Evolutionary conservation across 768 basidiomycete species (phyloP).

Genomic region (Tylopilus balloui): DNA sequence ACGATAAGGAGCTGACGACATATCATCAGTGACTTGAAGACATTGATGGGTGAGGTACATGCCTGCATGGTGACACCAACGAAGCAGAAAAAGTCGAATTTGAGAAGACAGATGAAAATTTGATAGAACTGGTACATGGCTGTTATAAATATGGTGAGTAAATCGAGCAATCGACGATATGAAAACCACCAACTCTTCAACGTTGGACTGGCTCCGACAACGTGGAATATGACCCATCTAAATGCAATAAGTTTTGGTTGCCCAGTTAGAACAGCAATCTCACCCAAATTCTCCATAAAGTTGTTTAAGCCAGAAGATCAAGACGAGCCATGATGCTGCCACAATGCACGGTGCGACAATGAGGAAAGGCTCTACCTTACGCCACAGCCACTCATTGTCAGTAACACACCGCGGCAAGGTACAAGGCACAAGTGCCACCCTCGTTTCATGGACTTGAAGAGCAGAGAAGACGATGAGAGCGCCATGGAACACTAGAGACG

Average conservation of each 20-base stretch:
- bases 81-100: conserved; percentile 89
- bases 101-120: conserved; percentile 81
- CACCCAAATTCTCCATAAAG: conserved; percentile 84
- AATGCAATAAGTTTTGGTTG: conserved; percentile 3
- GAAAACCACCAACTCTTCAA: conserved; percentile 61
- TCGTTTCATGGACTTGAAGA: conserved; percentile 77
- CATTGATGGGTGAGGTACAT: conserved; percentile 1
- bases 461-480: conserved; percentile 71
- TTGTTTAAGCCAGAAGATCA: conserved; percentile 65
- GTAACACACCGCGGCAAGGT: conserved; percentile 38
- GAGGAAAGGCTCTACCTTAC: conserved; percentile 57
- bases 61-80: conserved; percentile 88
- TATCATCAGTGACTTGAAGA: not conserved
- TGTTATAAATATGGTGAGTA: conserved; percentile 27
- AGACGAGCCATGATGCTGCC: conserved; percentile 55
- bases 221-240: conserved; percentile 90
- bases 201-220: conserved; percentile 79
- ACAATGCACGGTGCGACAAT: conserved; percentile 72
- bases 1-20: conserved; percentile 69
- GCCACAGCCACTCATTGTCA: conserved; percentile 55
- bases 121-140: conserved; percentile 89
- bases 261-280: conserved; percentile 18
- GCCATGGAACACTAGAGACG: conserved; percentile 55
- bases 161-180: not conserved
- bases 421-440: conserved; percentile 46